Evolutionary conservation across 2,329 filamentous ascomycete species (phyloP).

Genomic region (Penicillium brevicompactum): DNA sequence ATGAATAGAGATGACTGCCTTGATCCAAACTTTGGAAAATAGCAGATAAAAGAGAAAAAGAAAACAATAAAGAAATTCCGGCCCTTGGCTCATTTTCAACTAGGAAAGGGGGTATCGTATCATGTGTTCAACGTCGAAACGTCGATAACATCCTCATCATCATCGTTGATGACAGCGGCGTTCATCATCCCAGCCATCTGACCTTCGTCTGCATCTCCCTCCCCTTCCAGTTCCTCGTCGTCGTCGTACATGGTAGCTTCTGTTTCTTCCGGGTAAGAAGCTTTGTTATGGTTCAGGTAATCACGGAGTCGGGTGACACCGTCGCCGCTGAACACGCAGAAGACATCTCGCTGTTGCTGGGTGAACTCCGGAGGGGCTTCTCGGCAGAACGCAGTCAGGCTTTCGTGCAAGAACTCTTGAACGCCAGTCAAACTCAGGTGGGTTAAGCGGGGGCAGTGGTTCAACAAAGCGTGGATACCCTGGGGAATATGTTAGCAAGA

Average conservation of each 20-base stretch:
- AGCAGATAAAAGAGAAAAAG: constrained; percentile 11
- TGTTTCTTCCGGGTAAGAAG: constrained; percentile 31
- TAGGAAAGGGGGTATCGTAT: constrained; percentile 36
- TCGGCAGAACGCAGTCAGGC: constrained; percentile 82
- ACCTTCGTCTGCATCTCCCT: constrained; percentile 33
- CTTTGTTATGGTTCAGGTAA: constrained; percentile 65
- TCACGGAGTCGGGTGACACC: constrained; percentile 77
- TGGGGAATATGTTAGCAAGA: constrained; percentile 39
- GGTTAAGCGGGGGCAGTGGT: constrained; percentile 87
- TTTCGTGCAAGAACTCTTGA: constrained; percentile 81
- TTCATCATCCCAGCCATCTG: constrained; percentile 46
- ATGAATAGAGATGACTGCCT: constrained; percentile 27
- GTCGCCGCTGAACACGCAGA: constrained; percentile 93
- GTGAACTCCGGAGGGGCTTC: constrained; percentile 90
- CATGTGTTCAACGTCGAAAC: constrained; percentile 37
- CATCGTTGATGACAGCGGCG: constrained; percentile 45
- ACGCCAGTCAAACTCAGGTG: constrained; percentile 95
- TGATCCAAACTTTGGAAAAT: constrained; percentile 11
- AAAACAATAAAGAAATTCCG: constrained; percentile 5
- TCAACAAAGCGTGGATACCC: constrained; percentile 88
- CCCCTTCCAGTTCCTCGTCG: constrained; percentile 45
- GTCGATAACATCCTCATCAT: constrained; percentile 45
- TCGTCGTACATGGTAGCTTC: constrained; percentile 49
- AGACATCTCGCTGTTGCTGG: constrained; percentile 89
- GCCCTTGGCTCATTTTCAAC: constrained; percentile 12